Evolutionary conservation across 805 yeast genomes (phyloP), one percentile per base, ranked within the genome.

Genomic region (Saccharomycopsis capsularis): DNA sequence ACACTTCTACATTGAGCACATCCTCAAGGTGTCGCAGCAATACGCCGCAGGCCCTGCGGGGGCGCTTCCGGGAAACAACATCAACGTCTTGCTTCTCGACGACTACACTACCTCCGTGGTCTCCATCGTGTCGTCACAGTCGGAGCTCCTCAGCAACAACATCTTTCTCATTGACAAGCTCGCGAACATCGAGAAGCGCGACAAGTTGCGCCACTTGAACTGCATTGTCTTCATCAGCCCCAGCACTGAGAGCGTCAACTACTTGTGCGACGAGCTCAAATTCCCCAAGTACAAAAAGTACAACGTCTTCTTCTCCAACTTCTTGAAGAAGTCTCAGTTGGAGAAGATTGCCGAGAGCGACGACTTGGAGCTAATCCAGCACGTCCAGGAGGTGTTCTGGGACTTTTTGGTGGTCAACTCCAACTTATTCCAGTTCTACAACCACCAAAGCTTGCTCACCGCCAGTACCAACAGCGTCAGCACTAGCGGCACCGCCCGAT

Each of bases 341-440:
- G 99, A 93, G 62, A 73, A 85, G 44, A 62, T 93, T 42, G 98
- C 99, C 0, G 96, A 88, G 63, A 76, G 86, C 2, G 99, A 93
- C 63, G 93, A 86, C 60, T 71, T 81, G 58, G 98, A 91, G 61
- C 78, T 80, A 7, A 84, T 93, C 7, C 68, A 73, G 3, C 76
- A 76, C 51, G 88, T 93, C 3, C 79, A 83, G 46, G 99, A 93
- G 60, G 61, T 90, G 36, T 93, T 88, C 61, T 85, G 82, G 57
- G 97, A 93, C 64, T 90, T 83, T 61, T 71, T 78, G 54, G 80
- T 86, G 5, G 66, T 91, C 47, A 87, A 87, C 63, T 71, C 71
- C 51, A 84, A 85, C 57, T 66, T 91, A 30, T 85, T 80, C 60
- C 48, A 48, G 35, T 21, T 48, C 2, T 32, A 42, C 15, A 4